Evolutionary conservation across 2,329 filamentous ascomycete species (phyloP), one percentile per base, ranked within the genome.

Genomic region (Rhexocercosporidium sp.): DNA sequence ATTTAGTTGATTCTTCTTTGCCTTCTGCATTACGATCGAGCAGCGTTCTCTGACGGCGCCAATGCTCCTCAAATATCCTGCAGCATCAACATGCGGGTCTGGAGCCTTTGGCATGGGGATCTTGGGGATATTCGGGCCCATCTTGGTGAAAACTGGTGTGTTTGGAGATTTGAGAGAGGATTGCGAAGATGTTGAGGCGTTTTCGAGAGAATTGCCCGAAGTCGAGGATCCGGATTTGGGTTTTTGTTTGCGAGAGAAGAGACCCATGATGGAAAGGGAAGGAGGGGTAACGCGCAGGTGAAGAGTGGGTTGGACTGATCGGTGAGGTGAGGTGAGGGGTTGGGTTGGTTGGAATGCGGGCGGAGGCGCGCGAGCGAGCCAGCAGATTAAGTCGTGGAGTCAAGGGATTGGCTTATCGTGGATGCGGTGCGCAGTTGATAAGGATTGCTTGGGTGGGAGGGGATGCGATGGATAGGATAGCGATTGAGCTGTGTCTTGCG

Each of bases 61-160:
- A 75, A 98, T 88, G 81, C 94, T 97, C 77, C 92, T 89, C 75
- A 99, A 86, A 80, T 98, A 98, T 69, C 90, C 94, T 27, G 92
- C 93, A 22, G 95, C 94, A 78, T 98, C 93, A 73, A 95, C 84
- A 69, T 90, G 86, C 75, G 95, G 94, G 80, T 98, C 94, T 31
- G 95, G 94, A 18, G 94, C 89, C 75, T 89, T 90, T 59, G 95
- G 92, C 57, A 98, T 86, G 71, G 93, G 88, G 75, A 96, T 85
- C 79, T 94, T 92, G 73, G 91, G 89, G 72, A 94, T 86, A 69
- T 80, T 83, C 72, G 74, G 68, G 51, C 71, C 62, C 74, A 77
- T 77, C 59, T 71, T 76, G 49, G 69, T 69, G 62, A 72, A 71
- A 9, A 67, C 70, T 14, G 74, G 74, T 20, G 74, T 75, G 20